A percentile compares a stretch with the other conserved stretches of the same genome.
Evolutionary conservation across 202 grass and related monocot genomes (phyloP).

Genomic region (Schoenoplectus triqueter): DNA sequence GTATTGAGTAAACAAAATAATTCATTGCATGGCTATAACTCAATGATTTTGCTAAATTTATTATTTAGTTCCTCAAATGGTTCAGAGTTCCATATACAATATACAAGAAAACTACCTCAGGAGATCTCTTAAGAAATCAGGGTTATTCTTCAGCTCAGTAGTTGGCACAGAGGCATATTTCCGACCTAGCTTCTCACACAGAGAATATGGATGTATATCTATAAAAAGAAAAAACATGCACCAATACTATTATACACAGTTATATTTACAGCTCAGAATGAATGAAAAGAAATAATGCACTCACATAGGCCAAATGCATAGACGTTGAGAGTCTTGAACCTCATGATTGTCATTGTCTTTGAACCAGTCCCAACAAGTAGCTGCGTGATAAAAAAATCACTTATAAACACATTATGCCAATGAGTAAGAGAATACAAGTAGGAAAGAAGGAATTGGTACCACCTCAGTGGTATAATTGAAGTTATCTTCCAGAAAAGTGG

Average conservation of each 20-base stretch:
- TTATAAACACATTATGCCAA: slow-evolving; percentile 21
- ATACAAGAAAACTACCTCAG: slow-evolving; percentile 58
- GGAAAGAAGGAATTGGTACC: slow-evolving; percentile 10
- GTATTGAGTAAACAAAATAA: not conserved
- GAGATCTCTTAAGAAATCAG: slow-evolving; percentile 92
- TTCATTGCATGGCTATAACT: not conserved
- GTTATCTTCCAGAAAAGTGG: slow-evolving; percentile 67
- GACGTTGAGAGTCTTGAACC: slow-evolving; percentile 74
- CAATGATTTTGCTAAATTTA: slow-evolving; percentile 6
- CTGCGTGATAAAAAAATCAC: slow-evolving; percentile 49
- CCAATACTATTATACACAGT: slow-evolving; percentile 23
- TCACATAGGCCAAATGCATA: slow-evolving; percentile 99
- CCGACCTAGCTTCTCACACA: slow-evolving; percentile 83
- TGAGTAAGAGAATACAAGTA: slow-evolving; percentile 13
- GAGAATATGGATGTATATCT: slow-evolving; percentile 84
- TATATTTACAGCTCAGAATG: not conserved
- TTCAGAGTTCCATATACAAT: not conserved
- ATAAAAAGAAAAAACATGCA: slow-evolving; percentile 32
- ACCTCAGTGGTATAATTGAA: slow-evolving; percentile 65
- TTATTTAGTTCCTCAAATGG: not conserved
- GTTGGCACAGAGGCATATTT: slow-evolving; percentile 87
- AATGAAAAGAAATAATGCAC: slow-evolving; percentile 38
- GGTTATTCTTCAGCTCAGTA: slow-evolving; percentile 59
- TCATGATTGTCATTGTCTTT: slow-evolving; percentile 87
- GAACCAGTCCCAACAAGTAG: slow-evolving; percentile 90